These are phyloP conservation scores for Phytophthora aleatoria DNA, from an alignment of 352 stramenopile genomes.

Conservation along the genomic window DNA sequence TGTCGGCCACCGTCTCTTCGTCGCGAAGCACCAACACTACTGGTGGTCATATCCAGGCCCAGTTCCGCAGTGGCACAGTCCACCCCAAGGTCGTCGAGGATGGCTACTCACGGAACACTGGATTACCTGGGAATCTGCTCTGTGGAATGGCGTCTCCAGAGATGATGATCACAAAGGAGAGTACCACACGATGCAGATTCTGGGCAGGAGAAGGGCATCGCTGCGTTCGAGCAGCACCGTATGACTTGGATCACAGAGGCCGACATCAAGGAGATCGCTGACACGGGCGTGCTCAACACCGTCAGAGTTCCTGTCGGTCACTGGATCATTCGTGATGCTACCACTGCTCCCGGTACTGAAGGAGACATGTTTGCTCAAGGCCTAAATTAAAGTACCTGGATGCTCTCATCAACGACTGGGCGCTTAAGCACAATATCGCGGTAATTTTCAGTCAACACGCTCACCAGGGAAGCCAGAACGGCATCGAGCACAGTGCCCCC, in stretches of 20 bases:
- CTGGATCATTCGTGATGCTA: slow-evolving; percentile 49
- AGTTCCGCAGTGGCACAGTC: slow-evolving; percentile 13
- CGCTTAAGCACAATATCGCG: slow-evolving; percentile 52
- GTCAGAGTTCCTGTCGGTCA: slow-evolving; percentile 51
- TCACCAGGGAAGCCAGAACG: slow-evolving; percentile 63
- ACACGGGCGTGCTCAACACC: slow-evolving; percentile 43
- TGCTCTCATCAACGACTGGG: slow-evolving; percentile 56
- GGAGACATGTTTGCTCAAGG: slow-evolving; percentile 28
- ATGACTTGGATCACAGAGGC: slow-evolving; percentile 26
- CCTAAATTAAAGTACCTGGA: slow-evolving; percentile 55
- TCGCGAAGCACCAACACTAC: not conserved
- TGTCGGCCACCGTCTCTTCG: not conserved
- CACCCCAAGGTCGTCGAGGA: slow-evolving; percentile 20
- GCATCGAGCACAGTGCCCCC: slow-evolving; percentile 47
- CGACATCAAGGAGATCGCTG: slow-evolving; percentile 21
- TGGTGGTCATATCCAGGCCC: slow-evolving; percentile 14
- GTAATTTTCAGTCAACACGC: slow-evolving; percentile 63
- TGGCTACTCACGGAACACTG: not conserved
- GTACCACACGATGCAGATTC: slow-evolving; percentile 19
- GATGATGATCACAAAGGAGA: slow-evolving; percentile 7
- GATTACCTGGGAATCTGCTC: not conserved
- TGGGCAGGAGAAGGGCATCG: slow-evolving; percentile 13
- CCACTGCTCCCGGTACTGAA: slow-evolving; percentile 18
- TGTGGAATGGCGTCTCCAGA: not conserved
- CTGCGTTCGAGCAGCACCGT: slow-evolving; percentile 17